These are phyloP conservation scores for Thielaviopsis populi DNA, from an alignment of 2,329 filamentous ascomycete genomes.

Conservation along the genomic window DNA sequence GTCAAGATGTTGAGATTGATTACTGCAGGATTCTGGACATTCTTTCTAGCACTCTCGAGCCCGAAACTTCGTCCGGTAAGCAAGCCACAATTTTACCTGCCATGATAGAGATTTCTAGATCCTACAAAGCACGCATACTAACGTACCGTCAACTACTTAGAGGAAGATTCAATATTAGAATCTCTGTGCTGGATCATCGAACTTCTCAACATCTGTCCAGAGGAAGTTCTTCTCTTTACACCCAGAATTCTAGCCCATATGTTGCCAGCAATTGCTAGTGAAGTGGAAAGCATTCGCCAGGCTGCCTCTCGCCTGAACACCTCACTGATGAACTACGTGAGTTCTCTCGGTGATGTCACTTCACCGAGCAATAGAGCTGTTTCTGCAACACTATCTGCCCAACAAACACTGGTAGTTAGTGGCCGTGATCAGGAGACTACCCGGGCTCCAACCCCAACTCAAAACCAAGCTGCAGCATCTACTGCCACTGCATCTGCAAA, in stretches of 20 bases:
- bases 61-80: not conserved
- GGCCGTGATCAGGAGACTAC: slow-evolving; percentile 4
- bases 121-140: not conserved
- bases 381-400: not conserved
- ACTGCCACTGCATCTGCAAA: not conserved
- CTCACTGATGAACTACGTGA: slow-evolving; percentile 85
- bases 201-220: slow-evolving; percentile 92
- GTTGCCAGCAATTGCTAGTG: slow-evolving; percentile 84
- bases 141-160: slow-evolving; percentile 29
- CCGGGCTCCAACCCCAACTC: slow-evolving; percentile 12
- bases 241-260: slow-evolving; percentile 84
- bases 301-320: slow-evolving; percentile 81
- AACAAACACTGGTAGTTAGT: not conserved
- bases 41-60: slow-evolving; percentile 69
- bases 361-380: not conserved
- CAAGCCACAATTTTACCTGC: too few relatives aligned
- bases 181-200: slow-evolving; percentile 89
- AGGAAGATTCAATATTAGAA: slow-evolving; percentile 84
- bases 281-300: slow-evolving; percentile 73
- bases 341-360: slow-evolving; percentile 43
- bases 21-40: slow-evolving; percentile 86
- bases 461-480: not conserved
- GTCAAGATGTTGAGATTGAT: slow-evolving; percentile 91
- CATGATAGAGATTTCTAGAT: slow-evolving; percentile 39
- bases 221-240: slow-evolving; percentile 89